These are phyloP conservation scores for Lablab purpureus DNA, from an alignment of 306 rosid species.

Conservation along the genomic window DNA sequence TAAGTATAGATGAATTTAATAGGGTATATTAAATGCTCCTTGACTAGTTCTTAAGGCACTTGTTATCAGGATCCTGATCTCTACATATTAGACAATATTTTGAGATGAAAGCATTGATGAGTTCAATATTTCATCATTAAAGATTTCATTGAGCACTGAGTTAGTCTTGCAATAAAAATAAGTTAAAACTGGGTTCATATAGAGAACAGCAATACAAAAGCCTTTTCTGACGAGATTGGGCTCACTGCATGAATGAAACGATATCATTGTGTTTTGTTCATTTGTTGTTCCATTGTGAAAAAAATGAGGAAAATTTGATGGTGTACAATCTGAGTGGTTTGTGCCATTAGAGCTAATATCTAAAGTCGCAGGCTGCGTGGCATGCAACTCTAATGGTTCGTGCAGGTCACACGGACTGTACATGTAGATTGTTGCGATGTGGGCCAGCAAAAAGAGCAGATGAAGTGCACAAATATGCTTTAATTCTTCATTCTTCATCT, in stretches of 20 bases:
- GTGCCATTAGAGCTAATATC: background rate
- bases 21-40: background rate
- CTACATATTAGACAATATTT: slow-evolving; percentile 41
- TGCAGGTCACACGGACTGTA: background rate
- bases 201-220: background rate
- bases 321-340: background rate
- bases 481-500: background rate
- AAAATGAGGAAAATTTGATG: background rate
- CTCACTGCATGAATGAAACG: background rate
- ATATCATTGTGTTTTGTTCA: background rate
- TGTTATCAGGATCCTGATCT: background rate
- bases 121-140: background rate
- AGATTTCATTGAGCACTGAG: background rate
- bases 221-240: background rate
- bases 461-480: background rate
- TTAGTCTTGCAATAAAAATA: slow-evolving; percentile 6
- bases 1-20: background rate
- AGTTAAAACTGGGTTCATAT: background rate
- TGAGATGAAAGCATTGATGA: background rate
- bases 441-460: background rate
- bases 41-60: background rate
- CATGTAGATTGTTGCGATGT: background rate
- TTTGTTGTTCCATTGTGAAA: background rate
- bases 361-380: background rate
- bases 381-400: background rate